Percentiles rank a stretch among this genome's conserved stretches.
phyloP scores from a whole-genome alignment of 2,329 filamentous ascomycete species.

The Cercospora nicotianae region DNA sequence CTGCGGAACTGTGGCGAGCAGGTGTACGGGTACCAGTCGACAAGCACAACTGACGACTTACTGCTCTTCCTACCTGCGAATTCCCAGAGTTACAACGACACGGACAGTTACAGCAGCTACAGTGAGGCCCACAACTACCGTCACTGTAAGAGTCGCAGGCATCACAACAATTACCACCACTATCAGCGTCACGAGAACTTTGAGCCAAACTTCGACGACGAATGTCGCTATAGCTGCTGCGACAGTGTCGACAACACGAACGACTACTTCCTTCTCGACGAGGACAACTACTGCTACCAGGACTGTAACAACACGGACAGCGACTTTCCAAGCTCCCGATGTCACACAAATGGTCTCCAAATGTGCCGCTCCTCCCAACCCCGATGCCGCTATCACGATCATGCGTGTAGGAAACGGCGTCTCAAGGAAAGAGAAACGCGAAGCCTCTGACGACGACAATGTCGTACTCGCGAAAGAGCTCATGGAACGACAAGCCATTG shows the following conservation, averaged over 20 bases:
- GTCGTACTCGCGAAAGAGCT: background rate
- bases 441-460: background rate
- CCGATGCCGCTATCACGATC: background rate
- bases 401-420: background rate
- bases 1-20: background rate
- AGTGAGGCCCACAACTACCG: background rate
- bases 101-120: background rate
- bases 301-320: background rate
- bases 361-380: background rate
- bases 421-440: background rate
- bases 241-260: background rate
- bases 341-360: background rate
- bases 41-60: conserved; percentile 6
- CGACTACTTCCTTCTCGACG: background rate
- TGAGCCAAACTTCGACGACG: background rate
- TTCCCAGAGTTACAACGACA: conserved; percentile 7
- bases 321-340: background rate
- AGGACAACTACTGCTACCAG: background rate
- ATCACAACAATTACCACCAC: background rate
- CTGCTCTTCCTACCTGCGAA: conserved; percentile 9
- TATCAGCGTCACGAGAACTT: background rate
- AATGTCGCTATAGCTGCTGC: background rate
- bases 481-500: conserved; percentile 1
- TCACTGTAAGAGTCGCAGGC: background rate
- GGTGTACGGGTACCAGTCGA: background rate